phyloP scores from a whole-genome alignment of 1,139 yeast species.

The Suhomyces chickasaworum region DNA sequence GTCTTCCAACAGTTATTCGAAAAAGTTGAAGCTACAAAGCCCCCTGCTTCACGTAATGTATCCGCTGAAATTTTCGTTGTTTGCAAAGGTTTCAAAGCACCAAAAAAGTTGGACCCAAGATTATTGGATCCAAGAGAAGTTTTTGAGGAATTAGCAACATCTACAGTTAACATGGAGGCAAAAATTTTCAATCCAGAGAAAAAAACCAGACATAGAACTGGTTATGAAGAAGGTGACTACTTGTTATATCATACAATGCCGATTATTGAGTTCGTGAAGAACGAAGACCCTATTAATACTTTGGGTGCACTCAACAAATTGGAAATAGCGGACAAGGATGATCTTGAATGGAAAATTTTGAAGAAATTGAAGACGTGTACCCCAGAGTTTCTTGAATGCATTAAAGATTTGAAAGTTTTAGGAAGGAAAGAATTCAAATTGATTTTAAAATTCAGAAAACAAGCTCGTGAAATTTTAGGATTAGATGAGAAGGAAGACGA shows the following conservation, averaged over 20 bases:
- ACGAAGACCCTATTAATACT: slow-evolving; percentile 81
- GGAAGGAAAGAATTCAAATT: slow-evolving; percentile 91
- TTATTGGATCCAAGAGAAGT: slow-evolving; percentile 90
- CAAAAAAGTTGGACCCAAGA: slow-evolving; percentile 91
- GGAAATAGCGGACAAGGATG: slow-evolving; percentile 51
- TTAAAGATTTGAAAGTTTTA: slow-evolving; percentile 87
- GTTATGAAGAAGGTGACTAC: slow-evolving; percentile 95
- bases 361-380: slow-evolving; percentile 75
- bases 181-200: slow-evolving; percentile 93
- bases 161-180: slow-evolving; percentile 81
- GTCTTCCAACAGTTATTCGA: slow-evolving; percentile 94
- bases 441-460: slow-evolving; percentile 84
- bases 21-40: slow-evolving; percentile 97
- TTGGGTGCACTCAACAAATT: slow-evolving; percentile 73
- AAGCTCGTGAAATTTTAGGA: slow-evolving; percentile 78
- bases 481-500: slow-evolving; percentile 58
- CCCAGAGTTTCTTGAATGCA: slow-evolving; percentile 74
- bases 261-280: slow-evolving; percentile 74
- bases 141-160: slow-evolving; percentile 85
- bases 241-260: slow-evolving; percentile 73
- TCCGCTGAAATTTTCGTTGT: slow-evolving; percentile 99
- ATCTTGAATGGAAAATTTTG: slow-evolving; percentile 72
- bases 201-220: slow-evolving; percentile 88
- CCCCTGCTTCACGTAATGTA: slow-evolving; percentile 97
- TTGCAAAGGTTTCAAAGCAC: slow-evolving; percentile 94